Base-by-base conservation (phyloP, 306 rosid species). In the Dryas drummondii region DNA sequence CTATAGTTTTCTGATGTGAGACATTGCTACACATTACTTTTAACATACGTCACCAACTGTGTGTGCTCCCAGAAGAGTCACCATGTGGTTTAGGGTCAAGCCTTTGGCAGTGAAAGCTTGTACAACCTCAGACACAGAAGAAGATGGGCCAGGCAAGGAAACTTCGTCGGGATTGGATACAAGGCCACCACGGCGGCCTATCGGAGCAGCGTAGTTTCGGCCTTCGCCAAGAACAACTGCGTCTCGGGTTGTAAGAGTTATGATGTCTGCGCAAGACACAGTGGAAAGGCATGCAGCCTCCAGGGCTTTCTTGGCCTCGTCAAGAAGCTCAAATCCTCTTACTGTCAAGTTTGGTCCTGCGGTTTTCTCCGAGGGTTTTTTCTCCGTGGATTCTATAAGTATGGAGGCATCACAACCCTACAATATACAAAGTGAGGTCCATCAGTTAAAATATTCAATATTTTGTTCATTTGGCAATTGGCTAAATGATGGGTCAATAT, bases 331-430 rank as follows among this genome's bases (percentile, higher is more conserved):
- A 1, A 0, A 84, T 6, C 91, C 91, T 48, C 89, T 32, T 0
- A 90, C 80, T 4, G 71, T 58, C 0, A 0, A 0, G 68, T 88
- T 88, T 52, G 87, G 52, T 0, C 73, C 79, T 2, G 85, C 44
- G 0, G 66, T 7, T 69, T 84, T 90, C 78, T 83, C 88, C 0
- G 88, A 68, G 0, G 55, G 10, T 27, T 59, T 80, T 1, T n/a
- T 40, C 11, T 6, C 32, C 3, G 83, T 82, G 1, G 89, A 76
- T 44, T 84, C 82, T 49, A 88, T 83, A 0, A 90, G 86, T 44
- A 88, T 79, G 14, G 89, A 90, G 42, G 91, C 91, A 76, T 88
- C 93, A 66, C 88, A 88, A 5, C 87, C 93, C 89, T 88, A 48
- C 12, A 64, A 76, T 41, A 16, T 6, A 32, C 3, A 19, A 22